Percentiles rank a stretch among this genome's conserved stretches.
Conservation (phyloP, 2,329 filamentous ascomycete species). For the Trichophyton equinum region DNA sequence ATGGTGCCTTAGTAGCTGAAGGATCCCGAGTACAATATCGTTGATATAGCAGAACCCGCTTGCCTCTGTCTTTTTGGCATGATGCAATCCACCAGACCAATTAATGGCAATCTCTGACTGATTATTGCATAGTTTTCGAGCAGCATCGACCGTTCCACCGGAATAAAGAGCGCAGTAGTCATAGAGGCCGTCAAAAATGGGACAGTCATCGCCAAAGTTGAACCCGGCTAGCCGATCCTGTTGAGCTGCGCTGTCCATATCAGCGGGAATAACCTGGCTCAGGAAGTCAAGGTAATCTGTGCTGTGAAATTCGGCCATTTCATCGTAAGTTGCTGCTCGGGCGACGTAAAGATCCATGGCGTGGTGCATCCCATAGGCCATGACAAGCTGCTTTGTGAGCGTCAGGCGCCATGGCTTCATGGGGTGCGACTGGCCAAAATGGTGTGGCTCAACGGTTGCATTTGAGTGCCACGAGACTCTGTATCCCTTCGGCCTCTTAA, state of each 20-base stretch:
- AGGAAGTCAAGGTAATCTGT: constrained; percentile 86
- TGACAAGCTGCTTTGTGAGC: constrained; percentile 85
- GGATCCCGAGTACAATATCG: constrained; percentile 87
- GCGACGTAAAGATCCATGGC: constrained; percentile 92
- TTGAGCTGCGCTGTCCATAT: constrained; percentile 52
- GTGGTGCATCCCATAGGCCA: constrained; percentile 89
- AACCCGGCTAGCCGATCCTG: constrained; percentile 51
- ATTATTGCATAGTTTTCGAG: constrained; percentile 70
- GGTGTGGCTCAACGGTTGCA: constrained; percentile 85
- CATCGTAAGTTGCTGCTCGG: constrained; percentile 71
- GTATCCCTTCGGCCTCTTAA: constrained; percentile 71
- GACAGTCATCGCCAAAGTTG: constrained; percentile 89
- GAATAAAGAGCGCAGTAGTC: constrained; percentile 91
- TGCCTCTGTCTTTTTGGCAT: constrained; percentile 87
- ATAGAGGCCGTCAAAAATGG: constrained; percentile 89
- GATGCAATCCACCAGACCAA: constrained; percentile 92
- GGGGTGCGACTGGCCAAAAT: constrained; percentile 91
- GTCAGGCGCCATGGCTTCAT: constrained; percentile 99
- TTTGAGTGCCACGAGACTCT: constrained; percentile 94
- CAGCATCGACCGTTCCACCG: constrained; percentile 80
- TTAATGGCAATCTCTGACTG: constrained; percentile 94
- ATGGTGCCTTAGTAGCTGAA: constrained; percentile 71
- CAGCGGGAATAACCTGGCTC: constrained; percentile 55
- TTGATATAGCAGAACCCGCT: constrained; percentile 99
- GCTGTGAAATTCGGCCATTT: constrained; percentile 76